phyloP scores from a whole-genome alignment of 495 filamentous ascomycete genomes.

The Penicillium maclennaniae region DNA sequence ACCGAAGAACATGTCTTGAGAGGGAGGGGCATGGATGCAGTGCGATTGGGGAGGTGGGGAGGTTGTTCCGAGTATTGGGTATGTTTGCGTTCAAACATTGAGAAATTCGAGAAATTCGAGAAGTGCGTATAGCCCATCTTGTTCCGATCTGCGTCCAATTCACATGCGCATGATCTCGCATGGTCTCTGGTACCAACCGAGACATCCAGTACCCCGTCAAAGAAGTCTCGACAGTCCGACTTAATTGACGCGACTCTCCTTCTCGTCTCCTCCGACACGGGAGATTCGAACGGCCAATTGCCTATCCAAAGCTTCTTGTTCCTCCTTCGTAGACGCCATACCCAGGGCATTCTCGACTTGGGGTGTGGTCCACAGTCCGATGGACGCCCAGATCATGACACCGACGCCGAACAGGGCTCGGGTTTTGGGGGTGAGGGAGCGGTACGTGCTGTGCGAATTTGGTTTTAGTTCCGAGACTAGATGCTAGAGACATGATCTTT shows the following conservation, averaged over 20 bases:
- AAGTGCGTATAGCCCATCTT: not conserved
- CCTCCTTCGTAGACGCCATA: conserved; percentile 57
- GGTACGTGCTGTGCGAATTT: conserved; percentile 51
- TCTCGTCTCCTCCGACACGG: conserved; percentile 28
- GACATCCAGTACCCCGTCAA: not conserved
- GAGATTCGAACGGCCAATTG: conserved; percentile 47
- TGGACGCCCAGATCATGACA: conserved; percentile 60
- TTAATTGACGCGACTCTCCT: conserved; percentile 10
- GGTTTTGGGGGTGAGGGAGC: conserved; percentile 54
- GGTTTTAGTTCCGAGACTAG: conserved; percentile 7
- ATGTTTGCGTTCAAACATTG: not conserved
- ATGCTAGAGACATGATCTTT: not conserved
- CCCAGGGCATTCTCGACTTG: conserved; percentile 60
- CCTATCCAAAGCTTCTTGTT: conserved; percentile 53
- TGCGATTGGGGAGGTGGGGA: not conserved
- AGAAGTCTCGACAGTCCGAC: not conserved
- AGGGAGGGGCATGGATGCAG: not conserved
- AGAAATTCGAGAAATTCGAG: not conserved
- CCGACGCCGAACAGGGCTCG: conserved; percentile 61
- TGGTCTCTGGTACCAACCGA: not conserved
- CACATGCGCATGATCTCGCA: too few relatives aligned
- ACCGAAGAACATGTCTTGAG: not conserved
- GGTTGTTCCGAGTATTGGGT: not conserved
- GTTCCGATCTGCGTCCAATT: not conserved
- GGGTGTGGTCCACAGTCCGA: conserved; percentile 56